Conservation (phyloP, 2,329 filamentous ascomycete species). For the Ascochyta viciae-villosae region DNA sequence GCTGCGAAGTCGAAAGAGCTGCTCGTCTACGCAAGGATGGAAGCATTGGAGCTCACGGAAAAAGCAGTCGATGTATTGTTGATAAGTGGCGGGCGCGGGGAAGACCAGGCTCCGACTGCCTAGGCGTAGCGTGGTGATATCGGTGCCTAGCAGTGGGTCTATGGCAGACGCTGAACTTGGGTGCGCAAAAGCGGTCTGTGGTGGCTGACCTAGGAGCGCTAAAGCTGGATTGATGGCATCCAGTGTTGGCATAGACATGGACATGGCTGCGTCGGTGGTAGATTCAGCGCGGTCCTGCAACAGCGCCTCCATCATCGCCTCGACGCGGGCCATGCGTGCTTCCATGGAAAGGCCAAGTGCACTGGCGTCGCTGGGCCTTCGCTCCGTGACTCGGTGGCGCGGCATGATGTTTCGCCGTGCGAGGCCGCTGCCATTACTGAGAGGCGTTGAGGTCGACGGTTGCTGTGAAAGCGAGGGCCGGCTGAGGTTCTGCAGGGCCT, state of each 20-base stretch:
- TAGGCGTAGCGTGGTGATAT: constrained; percentile 6
- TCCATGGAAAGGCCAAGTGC: constrained; percentile 39
- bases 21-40: constrained; percentile 42
- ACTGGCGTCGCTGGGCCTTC: constrained; percentile 38
- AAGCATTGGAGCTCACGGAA: constrained; percentile 37
- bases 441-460: constrained; percentile 10
- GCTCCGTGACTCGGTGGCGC: constrained; percentile 28
- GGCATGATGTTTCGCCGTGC: constrained; percentile 29
- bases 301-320: constrained; percentile 45
- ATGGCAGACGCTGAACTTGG: not conserved
- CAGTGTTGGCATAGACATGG: constrained; percentile 30
- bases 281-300: constrained; percentile 42
- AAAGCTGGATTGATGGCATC: constrained; percentile 36
- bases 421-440: constrained; percentile 23
- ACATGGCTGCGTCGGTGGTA: constrained; percentile 26
- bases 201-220: constrained; percentile 23
- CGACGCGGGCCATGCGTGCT: constrained; percentile 44
- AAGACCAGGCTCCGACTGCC: constrained; percentile 31
- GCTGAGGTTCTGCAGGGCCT: constrained; percentile 47
- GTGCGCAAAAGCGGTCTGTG: not conserved
- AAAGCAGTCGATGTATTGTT: constrained; percentile 34
- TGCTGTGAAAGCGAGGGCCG: constrained; percentile 36
- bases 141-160: constrained; percentile 2
- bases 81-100: constrained; percentile 30
- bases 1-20: constrained; percentile 32